These are phyloP conservation scores for Stephania yunnanensis DNA, from an alignment of 164 flowering plant species.

Conservation along the genomic window DNA sequence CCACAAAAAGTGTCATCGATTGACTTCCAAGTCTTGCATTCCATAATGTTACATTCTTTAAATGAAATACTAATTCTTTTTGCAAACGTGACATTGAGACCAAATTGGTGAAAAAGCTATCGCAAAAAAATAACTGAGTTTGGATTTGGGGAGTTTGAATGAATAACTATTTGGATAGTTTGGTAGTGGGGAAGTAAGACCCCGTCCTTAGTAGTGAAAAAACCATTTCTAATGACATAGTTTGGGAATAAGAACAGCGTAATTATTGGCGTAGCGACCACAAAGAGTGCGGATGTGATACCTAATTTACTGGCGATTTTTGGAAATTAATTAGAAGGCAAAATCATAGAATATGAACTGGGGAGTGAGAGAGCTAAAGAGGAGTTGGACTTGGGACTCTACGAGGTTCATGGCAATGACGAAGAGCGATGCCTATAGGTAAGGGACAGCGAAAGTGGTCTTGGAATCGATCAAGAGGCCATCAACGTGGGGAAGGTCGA, in stretches of 20 bases:
- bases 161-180: conserved; percentile 14
- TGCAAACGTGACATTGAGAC: conserved; percentile 2
- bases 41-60: conserved; percentile 1
- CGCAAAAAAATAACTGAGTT: conserved; percentile 9
- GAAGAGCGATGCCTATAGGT: not conserved
- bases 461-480: conserved; percentile 27
- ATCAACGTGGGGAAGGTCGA: conserved; percentile 28
- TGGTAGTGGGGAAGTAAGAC: conserved; percentile 18
- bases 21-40: conserved; percentile 9
- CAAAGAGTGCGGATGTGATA: conserved; percentile 1
- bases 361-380: not conserved
- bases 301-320: not conserved
- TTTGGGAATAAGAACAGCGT: conserved; percentile 8
- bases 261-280: conserved; percentile 9
- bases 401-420: not conserved
- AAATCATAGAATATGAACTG: conserved; percentile 7
- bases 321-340: not conserved
- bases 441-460: conserved; percentile 9
- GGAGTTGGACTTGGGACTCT: conserved; percentile 1
- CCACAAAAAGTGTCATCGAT: conserved; percentile 18
- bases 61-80: not conserved
- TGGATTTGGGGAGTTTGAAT: conserved; percentile 3
- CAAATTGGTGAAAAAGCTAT: not conserved
- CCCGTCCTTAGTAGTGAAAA: not conserved
- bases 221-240: not conserved